phyloP scores from a whole-genome alignment of 1,284 basidiomycete species.

The Microbotryum violaceum region DNA sequence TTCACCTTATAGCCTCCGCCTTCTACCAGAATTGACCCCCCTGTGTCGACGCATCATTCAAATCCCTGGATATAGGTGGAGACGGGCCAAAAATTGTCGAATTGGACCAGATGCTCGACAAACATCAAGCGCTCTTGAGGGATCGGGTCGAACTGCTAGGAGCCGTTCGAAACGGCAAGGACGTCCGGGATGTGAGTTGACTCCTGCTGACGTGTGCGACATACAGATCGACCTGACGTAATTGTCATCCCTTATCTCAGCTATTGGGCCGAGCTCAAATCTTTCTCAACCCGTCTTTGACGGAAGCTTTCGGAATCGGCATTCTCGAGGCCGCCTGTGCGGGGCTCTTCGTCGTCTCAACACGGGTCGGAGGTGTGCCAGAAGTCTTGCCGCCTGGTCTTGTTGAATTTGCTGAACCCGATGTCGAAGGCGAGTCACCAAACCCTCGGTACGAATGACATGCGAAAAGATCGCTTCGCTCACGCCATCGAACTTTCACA shows the following conservation, averaged over 20 bases:
- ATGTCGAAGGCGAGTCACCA: constrained; percentile 57
- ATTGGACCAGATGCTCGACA: constrained; percentile 91
- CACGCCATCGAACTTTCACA: constrained; percentile 56
- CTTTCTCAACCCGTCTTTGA: constrained; percentile 91
- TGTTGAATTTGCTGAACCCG: constrained; percentile 87
- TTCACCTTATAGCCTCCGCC: not conserved
- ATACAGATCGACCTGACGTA: not conserved
- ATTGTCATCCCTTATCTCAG: constrained; percentile 43
- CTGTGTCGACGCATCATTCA: not conserved
- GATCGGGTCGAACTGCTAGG: constrained; percentile 86
- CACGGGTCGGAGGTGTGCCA: constrained; percentile 88
- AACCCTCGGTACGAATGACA: not conserved
- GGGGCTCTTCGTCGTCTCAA: constrained; percentile 89
- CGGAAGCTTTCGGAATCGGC: constrained; percentile 93
- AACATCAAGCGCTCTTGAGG: constrained; percentile 60
- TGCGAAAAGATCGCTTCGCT: not conserved
- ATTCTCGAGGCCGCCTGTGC: constrained; percentile 93
- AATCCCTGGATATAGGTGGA: constrained; percentile 45
- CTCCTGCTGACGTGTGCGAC: not conserved
- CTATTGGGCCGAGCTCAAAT: constrained; percentile 77
- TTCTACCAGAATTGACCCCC: not conserved
- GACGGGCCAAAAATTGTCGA: constrained; percentile 94
- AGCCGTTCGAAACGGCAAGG: constrained; percentile 59
- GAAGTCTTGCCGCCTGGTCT: constrained; percentile 89
- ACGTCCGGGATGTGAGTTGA: constrained; percentile 65